Evolutionary conservation across 495 filamentous ascomycete species (phyloP), one percentile per base, ranked within the genome.

Genomic region (Trichoderma erinaceum): DNA sequence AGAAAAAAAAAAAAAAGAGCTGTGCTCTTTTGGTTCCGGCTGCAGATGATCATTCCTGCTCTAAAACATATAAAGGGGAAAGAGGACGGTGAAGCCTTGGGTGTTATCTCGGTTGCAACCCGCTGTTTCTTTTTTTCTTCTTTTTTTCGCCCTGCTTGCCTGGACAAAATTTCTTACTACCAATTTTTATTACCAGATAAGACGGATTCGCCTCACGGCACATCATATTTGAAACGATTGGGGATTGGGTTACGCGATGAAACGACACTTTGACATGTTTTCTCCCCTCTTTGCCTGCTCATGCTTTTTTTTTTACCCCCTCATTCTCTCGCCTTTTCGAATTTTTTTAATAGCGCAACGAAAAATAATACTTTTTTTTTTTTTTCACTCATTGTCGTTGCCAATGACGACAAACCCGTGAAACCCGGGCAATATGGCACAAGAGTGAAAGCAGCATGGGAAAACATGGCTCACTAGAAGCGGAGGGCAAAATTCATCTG

Each of bases 181-280:
- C 25, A 29, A 4, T 48, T 61, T 32, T 61, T 61, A 29, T 61
- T 61, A 61, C 16, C 56, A 61, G 56, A 61, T 61, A 61, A 61
- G 56, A 61, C 56, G 56, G 56, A 61, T 61, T 61, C 11, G 56
- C 56, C 56, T 61, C 56, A 61, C 56, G 56, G 56, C 56, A 61
- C 56, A 27, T 12, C 56, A 61, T 61, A 21, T 32, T 61, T 32
- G 56, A 18, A 61, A 61, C 27, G 56, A 61, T 61, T 61, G 56
- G 56, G 56, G 56, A 61, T 32, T 61, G 56, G 27, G 25, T 61
- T 61, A 61, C 27, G 56, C 56, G 23, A 61, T 32, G 23, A 61
- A 12, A 61, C 16, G 56, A 61, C 35, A 38, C 35, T 21, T 11
- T 52, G 4, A 21, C n/a, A 12, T 41, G 25, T 41, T 64, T 38